These are phyloP conservation scores for Fomitiporia mediterranea DNA, from an alignment of 1,284 basidiomycete genomes.

Conservation along the genomic window DNA sequence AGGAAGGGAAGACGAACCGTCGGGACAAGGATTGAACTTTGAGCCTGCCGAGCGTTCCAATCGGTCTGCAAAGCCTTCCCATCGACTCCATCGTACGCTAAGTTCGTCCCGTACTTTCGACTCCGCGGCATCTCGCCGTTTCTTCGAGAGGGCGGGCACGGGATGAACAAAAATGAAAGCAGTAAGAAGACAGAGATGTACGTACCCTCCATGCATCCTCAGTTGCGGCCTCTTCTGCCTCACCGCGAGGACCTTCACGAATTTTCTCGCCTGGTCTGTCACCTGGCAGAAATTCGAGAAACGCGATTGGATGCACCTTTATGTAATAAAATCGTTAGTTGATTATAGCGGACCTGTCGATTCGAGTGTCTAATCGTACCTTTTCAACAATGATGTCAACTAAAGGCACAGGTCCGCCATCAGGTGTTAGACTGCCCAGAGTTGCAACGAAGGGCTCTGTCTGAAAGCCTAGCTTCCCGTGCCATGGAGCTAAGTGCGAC, in stretches of 20 bases:
- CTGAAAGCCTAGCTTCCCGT: conserved; percentile 77
- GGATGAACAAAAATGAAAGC: conserved; percentile 7
- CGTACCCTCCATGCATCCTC: conserved; percentile 71
- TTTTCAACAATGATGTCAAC: conserved; percentile 77
- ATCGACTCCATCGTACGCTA: conserved; percentile 46
- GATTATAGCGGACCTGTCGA: conserved; percentile 29
- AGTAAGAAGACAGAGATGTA: neutral
- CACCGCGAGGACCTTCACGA: conserved; percentile 58
- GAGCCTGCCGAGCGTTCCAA: conserved; percentile 49
- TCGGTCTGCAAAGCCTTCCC: conserved; percentile 51
- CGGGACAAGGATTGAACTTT: conserved; percentile 36
- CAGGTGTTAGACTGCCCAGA: conserved; percentile 72
- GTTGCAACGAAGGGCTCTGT: conserved; percentile 62
- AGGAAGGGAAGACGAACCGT: conserved; percentile 35
- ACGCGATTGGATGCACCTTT: conserved; percentile 60
- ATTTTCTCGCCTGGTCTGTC: conserved; percentile 40
- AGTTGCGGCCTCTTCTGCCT: conserved; percentile 61
- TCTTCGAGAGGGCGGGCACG: too few relatives aligned
- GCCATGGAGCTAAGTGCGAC: conserved; percentile 82
- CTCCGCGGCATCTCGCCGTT: conserved; percentile 48
- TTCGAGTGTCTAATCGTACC: conserved; percentile 32
- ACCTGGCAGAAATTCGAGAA: conserved; percentile 52
- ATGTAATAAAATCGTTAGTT: conserved; percentile 17
- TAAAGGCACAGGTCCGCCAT: conserved; percentile 76
- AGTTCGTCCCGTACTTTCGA: conserved; percentile 48